These are phyloP conservation scores for Alternaria ethzedia DNA, from an alignment of 2,329 filamentous ascomycete genomes.

Conservation along the genomic window DNA sequence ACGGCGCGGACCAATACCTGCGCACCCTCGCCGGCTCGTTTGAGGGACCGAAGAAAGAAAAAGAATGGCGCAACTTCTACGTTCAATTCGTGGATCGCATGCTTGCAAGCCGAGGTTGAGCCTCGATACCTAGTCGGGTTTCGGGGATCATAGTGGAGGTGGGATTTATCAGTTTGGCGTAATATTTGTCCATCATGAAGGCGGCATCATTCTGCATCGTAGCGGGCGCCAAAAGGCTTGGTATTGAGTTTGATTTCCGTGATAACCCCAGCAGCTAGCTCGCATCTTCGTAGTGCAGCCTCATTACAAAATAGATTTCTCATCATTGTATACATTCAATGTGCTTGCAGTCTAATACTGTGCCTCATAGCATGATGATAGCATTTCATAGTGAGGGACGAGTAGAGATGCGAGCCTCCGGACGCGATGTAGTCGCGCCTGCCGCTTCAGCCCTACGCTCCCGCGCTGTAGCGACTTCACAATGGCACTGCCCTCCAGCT, in stretches of 20 bases:
- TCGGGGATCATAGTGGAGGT: slow-evolving; percentile 3
- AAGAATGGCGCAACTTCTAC: slow-evolving; percentile 56
- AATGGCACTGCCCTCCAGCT: slow-evolving; percentile 1
- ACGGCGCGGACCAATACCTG: slow-evolving; percentile 69
- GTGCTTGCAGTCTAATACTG: neutral
- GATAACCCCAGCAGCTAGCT: slow-evolving; percentile 21
- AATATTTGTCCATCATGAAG: slow-evolving; percentile 6
- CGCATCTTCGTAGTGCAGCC: neutral
- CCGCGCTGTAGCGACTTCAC: neutral
- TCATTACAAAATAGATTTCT: neutral
- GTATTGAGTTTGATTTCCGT: slow-evolving; percentile 23
- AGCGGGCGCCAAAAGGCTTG: slow-evolving; percentile 20
- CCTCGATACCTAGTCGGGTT: slow-evolving; percentile 1
- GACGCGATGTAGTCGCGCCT: neutral
- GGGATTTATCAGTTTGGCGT: slow-evolving; percentile 13
- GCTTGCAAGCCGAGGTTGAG: slow-evolving; percentile 28
- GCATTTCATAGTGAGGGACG: neutral
- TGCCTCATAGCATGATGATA: neutral
- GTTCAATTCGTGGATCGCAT: slow-evolving; percentile 50
- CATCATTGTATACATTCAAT: neutral
- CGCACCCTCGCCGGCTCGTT: slow-evolving; percentile 49
- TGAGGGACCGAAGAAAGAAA: slow-evolving; percentile 47
- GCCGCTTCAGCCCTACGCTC: neutral
- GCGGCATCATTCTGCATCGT: slow-evolving; percentile 25
- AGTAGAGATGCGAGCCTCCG: neutral